Evolutionary conservation across 139 green algal genomes (phyloP), one percentile per base, ranked within the genome.

Genomic region (Micractinium conductrix): DNA sequence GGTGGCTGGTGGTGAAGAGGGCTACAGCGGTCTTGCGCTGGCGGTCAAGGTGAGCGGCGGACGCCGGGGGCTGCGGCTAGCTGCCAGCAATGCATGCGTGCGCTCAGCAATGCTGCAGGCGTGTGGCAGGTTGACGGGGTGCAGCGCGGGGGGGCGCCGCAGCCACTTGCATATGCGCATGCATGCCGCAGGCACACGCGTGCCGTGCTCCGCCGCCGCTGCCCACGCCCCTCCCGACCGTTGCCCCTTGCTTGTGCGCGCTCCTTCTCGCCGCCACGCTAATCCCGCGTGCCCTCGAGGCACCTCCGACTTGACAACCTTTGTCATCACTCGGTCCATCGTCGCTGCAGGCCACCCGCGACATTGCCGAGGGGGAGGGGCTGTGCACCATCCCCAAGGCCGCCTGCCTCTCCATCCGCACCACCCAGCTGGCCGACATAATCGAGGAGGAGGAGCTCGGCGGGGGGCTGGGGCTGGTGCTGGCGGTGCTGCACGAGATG

Each of bases 401-500:
- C 2, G 85, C 92, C 10, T 85, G 95, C 30, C 44, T 96, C 30
- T 92, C 85, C 19, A 62, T 88, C 0, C 67, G 81, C 14, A 95
- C 73, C 37, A 90, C 81, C 7, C 28, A 60, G 24, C 85, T 93
- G 9, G 85, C 87, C 0, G 79, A 93, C 40, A 58, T 96, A 0
- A 84, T 97, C 10, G 72, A 89, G 30, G 63, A 75, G 17, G 91
- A 94, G 76, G 43, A 84, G n/a, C 48, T 96, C 10, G 81, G 86
- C 1, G 92, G 94, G 4, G 93, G 93, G 8, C 86, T 96, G 69
- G 95, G 89, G 2, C 88, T 98, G 44, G 90, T 92, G n/a, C 84
- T 96, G n/a, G 92, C 91, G 0, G 87, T 93, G 17, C 90, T 94
- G 90, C 91, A 93, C 44, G 95, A 98, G 78, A 75, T 80, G 7